These are phyloP conservation scores for Dendrobium nobile DNA, from an alignment of 106 monocot genomes.

Conservation along the genomic window DNA sequence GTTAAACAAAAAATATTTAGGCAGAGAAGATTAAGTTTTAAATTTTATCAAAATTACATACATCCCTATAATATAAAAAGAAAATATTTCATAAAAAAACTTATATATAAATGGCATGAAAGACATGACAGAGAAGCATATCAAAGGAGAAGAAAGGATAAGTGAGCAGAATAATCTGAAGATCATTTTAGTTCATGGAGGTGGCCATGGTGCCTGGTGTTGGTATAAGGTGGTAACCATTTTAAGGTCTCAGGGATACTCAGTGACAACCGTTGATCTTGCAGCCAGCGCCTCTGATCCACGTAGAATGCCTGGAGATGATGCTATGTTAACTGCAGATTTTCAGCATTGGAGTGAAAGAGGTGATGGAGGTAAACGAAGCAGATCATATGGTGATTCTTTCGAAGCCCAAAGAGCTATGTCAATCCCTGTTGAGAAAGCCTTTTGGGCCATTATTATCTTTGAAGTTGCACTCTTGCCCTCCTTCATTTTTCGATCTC, in stretches of 20 bases:
- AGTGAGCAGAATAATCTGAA: neutral
- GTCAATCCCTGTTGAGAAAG: too few relatives aligned
- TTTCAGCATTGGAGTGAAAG: constrained; percentile 33
- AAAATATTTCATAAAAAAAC: too few relatives aligned
- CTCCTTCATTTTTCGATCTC: too few relatives aligned
- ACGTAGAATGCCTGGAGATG: constrained; percentile 11
- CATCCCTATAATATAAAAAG: too few relatives aligned
- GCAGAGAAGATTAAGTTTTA: too few relatives aligned
- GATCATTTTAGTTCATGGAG: constrained; percentile 37
- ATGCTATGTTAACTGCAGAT: constrained; percentile 9
- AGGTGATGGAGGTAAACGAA: constrained; percentile 34
- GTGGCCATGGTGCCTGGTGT: constrained; percentile 46
- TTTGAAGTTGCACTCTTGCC: too few relatives aligned
- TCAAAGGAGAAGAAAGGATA: too few relatives aligned
- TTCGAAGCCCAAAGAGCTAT: constrained; percentile 37
- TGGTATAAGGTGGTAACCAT: constrained; percentile 36
- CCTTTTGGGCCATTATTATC: too few relatives aligned
- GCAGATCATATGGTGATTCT: constrained; percentile 61
- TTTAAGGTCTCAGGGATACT: constrained; percentile 15
- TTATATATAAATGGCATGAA: too few relatives aligned
- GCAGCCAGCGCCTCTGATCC: constrained; percentile 23
- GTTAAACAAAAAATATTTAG: too few relatives aligned
- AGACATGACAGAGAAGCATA: too few relatives aligned
- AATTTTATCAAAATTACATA: too few relatives aligned
- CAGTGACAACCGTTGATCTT: constrained; percentile 25